phyloP scores from a whole-genome alignment of 2,329 filamentous ascomycete genomes.

The Neofusicoccum sp. region DNA sequence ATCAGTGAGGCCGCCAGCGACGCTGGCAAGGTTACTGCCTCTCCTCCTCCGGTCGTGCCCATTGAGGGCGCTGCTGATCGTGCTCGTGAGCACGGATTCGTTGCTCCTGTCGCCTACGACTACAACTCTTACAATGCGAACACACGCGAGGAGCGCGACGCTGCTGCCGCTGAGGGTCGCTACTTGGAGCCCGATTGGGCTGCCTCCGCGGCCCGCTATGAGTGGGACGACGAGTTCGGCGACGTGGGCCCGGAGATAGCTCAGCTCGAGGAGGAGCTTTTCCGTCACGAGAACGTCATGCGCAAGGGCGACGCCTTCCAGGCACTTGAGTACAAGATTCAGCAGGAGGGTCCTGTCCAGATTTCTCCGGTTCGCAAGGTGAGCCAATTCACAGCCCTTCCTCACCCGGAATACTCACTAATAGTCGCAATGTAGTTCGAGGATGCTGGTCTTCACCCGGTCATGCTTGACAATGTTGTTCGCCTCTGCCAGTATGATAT shows the following conservation, averaged over 20 bases:
- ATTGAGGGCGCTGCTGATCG: conserved; percentile 18
- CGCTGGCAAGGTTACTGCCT: conserved; percentile 31
- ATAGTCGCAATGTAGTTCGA: conserved; percentile 61
- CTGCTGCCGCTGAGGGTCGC: conserved; percentile 1
- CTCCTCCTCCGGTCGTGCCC: conserved; percentile 19
- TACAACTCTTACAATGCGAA: conserved; percentile 44
- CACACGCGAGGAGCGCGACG: conserved; percentile 30
- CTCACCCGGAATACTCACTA: conserved; percentile 25
- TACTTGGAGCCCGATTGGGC: conserved; percentile 44
- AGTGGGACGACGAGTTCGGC: conserved; percentile 83
- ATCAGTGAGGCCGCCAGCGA: conserved; percentile 27
- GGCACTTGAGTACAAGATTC: conserved; percentile 59
- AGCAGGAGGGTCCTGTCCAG: conserved; percentile 51
- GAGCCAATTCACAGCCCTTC: conserved; percentile 31
- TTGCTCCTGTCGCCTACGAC: conserved; percentile 50
- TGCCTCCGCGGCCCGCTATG: conserved; percentile 68
- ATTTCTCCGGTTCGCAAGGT: conserved; percentile 55
- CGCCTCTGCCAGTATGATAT: conserved; percentile 67
- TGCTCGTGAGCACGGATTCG: conserved; percentile 47
- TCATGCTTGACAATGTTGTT: conserved; percentile 75
- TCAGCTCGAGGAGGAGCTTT: conserved; percentile 76
- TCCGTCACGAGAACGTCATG: conserved; percentile 58
- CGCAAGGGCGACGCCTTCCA: conserved; percentile 64
- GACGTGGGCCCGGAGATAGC: conserved; percentile 75
- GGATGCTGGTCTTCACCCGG: conserved; percentile 81